These are phyloP conservation scores for Fragilaria radians DNA, from an alignment of 108 stramenopile genomes.

Conservation along the genomic window DNA sequence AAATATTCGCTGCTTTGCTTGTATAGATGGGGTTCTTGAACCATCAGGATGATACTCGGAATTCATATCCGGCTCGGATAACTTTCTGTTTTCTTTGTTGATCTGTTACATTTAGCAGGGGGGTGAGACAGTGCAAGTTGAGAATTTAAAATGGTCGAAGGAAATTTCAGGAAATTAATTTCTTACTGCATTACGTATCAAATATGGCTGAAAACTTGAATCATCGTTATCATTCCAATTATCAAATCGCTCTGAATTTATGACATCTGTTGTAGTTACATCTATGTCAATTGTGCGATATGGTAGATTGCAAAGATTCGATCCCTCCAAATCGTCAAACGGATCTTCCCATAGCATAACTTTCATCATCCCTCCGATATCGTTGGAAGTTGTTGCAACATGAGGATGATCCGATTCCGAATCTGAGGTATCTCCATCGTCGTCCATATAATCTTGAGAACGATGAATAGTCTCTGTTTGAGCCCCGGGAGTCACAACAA, in stretches of 20 bases:
- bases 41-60: not conserved
- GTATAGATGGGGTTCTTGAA: slow-evolving; percentile 9
- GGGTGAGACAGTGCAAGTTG: not conserved
- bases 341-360: slow-evolving; percentile 81
- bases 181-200: slow-evolving; percentile 34
- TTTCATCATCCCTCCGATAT: slow-evolving; percentile 20
- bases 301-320: slow-evolving; percentile 34
- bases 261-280: slow-evolving; percentile 18
- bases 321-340: slow-evolving; percentile 17
- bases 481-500: slow-evolving; percentile 81
- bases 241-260: slow-evolving; percentile 37
- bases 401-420: slow-evolving; percentile 2
- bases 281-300: slow-evolving; percentile 66
- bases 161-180: not conserved
- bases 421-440: slow-evolving; percentile 15
- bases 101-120: not conserved
- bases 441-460: slow-evolving; percentile 12
- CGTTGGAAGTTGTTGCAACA: slow-evolving; percentile 32
- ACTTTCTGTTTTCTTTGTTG: slow-evolving; percentile 13
- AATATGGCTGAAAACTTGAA: slow-evolving; percentile 54
- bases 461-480: not conserved
- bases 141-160: not conserved
- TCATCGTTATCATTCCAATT: slow-evolving; percentile 65
- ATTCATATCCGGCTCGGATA: not conserved
- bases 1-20: slow-evolving; percentile 47